Conservation (phyloP, 2,329 filamentous ascomycete genomes). For the Trichophyton rubrum region DNA sequence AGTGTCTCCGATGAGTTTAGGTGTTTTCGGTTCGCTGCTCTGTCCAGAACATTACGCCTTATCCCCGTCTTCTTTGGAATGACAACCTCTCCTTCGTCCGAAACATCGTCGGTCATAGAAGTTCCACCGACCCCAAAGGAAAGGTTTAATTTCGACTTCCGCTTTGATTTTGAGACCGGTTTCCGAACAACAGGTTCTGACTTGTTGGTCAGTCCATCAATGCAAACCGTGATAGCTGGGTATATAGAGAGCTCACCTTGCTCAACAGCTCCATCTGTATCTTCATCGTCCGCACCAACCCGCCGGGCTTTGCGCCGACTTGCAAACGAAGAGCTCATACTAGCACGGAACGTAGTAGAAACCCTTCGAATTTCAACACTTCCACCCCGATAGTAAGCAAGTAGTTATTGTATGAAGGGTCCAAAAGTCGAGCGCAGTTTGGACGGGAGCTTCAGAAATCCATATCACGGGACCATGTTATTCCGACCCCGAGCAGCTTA, state of each 20-base stretch:
- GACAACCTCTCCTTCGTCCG: conserved; percentile 42
- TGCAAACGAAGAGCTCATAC: conserved; percentile 6
- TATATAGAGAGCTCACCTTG: conserved; percentile 1
- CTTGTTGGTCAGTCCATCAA: neutral
- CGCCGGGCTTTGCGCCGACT: conserved; percentile 7
- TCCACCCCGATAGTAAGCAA: neutral
- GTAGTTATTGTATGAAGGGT: neutral
- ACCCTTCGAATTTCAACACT: neutral
- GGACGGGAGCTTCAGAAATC: too few species aligned
- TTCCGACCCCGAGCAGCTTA: neutral
- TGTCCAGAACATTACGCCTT: conserved; percentile 53
- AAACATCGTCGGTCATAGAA: conserved; percentile 34
- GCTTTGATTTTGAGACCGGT: conserved; percentile 4
- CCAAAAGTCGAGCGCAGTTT: too few species aligned
- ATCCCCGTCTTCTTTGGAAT: conserved; percentile 52
- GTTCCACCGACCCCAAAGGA: conserved; percentile 7
- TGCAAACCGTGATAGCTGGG: neutral
- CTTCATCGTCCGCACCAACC: conserved; percentile 5
- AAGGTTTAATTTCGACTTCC: conserved; percentile 8
- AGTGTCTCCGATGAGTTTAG: conserved; percentile 40
- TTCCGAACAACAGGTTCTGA: neutral
- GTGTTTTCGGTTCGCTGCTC: conserved; percentile 50
- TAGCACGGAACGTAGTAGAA: neutral
- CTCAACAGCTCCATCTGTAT: neutral
- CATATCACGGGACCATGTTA: neutral